Evolutionary conservation across 225 moss, liverwort and hornwort species (phyloP), one percentile per base, ranked within the genome.

Genomic region (Neckera pumila): DNA sequence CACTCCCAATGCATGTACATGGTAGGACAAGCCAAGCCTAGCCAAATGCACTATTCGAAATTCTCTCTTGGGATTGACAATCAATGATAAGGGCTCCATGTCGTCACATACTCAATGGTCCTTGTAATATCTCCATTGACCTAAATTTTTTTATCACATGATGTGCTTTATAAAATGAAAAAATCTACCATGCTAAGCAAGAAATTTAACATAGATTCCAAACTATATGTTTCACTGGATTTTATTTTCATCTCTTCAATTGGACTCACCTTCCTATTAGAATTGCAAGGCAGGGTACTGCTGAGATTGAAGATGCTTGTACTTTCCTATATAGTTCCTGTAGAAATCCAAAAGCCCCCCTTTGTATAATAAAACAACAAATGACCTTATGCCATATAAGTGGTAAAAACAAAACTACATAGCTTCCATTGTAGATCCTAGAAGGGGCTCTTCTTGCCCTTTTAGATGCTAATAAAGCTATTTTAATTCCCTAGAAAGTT

Each of bases 251-350:
- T 0, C 14, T 40, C 15, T 14, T 2, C 1, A 14, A 15, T 9
- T 71, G 2, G 9, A 15, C 3, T 15, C 9, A 26, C 14, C 15
- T 71, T 15, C 14, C 26, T 42, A 26, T 9, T 71, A 42, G 70
- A 9, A 2, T 14, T 42, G 9, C 2, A 26, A 1, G 9, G 3
- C 0, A 26, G 0, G 3, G 15, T 21, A 25, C 0, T 26, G 0
- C 8, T 14, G 2, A 14, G 9, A 40, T 14, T 70, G 8, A 70
- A 1, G 40, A 70, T 70, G 40, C 2, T 70, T 25, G 40, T 40
- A 70, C 4, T 25, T 70, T 0, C 25, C 25, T 40, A 70, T 4
- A 40, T 70, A 4, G 14, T 40, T 70, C 8, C 4, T 14, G 8
- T 3, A 14, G 2, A 70, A 40, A 25, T 69, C 14, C 14, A 14